Base-by-base conservation (phyloP, 2,329 filamentous ascomycete genomes). In the Hymenoscyphus scutula region DNA sequence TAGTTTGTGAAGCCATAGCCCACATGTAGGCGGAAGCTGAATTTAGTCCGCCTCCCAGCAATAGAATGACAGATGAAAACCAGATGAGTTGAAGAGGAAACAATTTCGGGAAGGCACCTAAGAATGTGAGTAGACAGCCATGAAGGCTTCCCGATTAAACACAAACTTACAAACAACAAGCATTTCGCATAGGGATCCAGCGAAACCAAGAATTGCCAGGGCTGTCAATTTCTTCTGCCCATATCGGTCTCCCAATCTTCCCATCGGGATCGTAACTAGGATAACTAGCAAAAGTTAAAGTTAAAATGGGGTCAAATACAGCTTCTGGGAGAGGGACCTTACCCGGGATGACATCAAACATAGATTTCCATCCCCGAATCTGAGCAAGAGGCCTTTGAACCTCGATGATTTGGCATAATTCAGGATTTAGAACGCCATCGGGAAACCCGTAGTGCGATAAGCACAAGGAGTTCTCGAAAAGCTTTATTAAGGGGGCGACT, bases 111-210 rank as follows among this genome's bases (percentile, higher is more conserved):
- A 70, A 73, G 7, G 71, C 70, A 58, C 71, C 72, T 73, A 38
- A 15, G 41, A 32, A 19, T 7, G 13, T 30, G 4, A 38, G 15
- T 13, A 55, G 10, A 2, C 19, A 10, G 23, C 53, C n/a, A 34
- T 38, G 57, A 11, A 32, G 0, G 10, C 5, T 13, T 38, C 15
- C n/a, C 19, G 30, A 34, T 65, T n/a, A n/a, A n/a, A n/a, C n/a
- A n/a, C n/a, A n/a, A n/a, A n/a, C 71, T 29, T 66, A 74, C 72
- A 73, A 64, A 74, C 68, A 53, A 67, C 27, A 41, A 72, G 73
- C 3, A 73, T 67, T 58, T 71, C 68, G 30, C 56, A 25, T 0
- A 73, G 45, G 10, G 69, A 71, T 5, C 53, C 61, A 25, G 61
- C 63, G 8, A 74, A 66, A 15, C 72, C 72, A 0, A 71, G 29